Evolutionary conservation across 1,284 basidiomycete genomes (phyloP), one percentile per base, ranked within the genome.

Genomic region (Trichosporon sp.): DNA sequence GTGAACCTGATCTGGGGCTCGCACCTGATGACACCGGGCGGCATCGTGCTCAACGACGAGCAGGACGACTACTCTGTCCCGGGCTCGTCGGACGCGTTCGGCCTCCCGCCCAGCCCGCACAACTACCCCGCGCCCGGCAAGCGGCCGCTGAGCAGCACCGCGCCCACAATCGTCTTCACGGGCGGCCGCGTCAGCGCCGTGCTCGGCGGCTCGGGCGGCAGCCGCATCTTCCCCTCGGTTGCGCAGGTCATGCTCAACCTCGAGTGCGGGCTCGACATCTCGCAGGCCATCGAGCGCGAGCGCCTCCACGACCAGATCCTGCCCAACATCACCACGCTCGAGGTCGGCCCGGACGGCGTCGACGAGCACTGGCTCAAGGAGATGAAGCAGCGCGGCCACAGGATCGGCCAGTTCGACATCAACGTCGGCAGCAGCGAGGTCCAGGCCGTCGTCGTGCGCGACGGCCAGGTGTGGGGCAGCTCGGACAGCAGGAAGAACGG

Each of bases 291-390:
- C 42, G 96, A 98, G 81, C 87, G 84, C 72, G 90, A 92, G 0
- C 86, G 95, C n/a, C 79, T 97, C n/a, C 95, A 98, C 78, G 89
- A 97, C 78, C 96, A 98, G 80, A 85, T 97, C 31, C 90, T 90
- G 71, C 95, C 96, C 0, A 70, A 79, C 15, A 58, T 82, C 29
- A 86, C 92, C 4, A 87, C 90, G 13, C 86, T 88, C 32, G 94
- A 96, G 65, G 80, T 82, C 27, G 80, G 80, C 2, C 80, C 80
- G 3, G 76, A 77, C 23, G 85, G 87, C 0, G 88, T 90, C 75
- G 87, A 89, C 2, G 67, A 76, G 31, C 77, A 86, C 29, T 75
- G 90, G 31, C 70, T 93, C 3, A 83, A 87, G 18, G 88, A 80
- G 2, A 84, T 97, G 31, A 78, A 82, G 62, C 77, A 79, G 2